phyloP scores from a whole-genome alignment of 2,329 filamentous ascomycete species.

The Leptographium wingfieldii region DNA sequence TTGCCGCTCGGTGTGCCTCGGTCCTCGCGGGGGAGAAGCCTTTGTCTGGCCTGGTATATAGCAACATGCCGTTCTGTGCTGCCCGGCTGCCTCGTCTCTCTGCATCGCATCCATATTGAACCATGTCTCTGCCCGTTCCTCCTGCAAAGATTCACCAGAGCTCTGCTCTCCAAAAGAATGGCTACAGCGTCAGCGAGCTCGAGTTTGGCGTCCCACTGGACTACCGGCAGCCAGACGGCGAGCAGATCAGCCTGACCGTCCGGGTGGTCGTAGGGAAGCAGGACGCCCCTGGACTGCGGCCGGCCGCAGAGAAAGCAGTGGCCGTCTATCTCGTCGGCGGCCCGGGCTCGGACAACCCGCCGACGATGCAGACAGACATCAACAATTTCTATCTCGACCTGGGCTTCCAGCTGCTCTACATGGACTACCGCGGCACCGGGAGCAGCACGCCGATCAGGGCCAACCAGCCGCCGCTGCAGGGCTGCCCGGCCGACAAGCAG shows the following conservation, averaged over 20 bases:
- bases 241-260: not conserved
- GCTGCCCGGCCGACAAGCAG: not conserved
- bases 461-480: slow-evolving; percentile 29
- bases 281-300: not conserved
- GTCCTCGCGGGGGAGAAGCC: not conserved
- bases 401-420: slow-evolving; percentile 54
- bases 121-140: not conserved
- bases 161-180: not conserved
- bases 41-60: not conserved
- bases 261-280: not conserved
- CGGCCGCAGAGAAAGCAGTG: slow-evolving; percentile 4
- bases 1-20: not conserved
- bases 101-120: not conserved
- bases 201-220: slow-evolving; percentile 8
- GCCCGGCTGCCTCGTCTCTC: not conserved
- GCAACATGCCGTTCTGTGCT: no score
- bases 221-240: not conserved
- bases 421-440: slow-evolving; percentile 64
- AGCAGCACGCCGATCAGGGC: slow-evolving; percentile 50
- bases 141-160: not conserved
- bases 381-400: slow-evolving; percentile 48
- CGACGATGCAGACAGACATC: slow-evolving; percentile 20
- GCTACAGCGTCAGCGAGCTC: not conserved
- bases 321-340: slow-evolving; percentile 55
- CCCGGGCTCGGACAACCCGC: slow-evolving; percentile 42